A percentile compares a stretch with the other conserved stretches of the same genome.
Conservation (phyloP, 805 yeast genomes). For the Ogataea philodendri region DNA sequence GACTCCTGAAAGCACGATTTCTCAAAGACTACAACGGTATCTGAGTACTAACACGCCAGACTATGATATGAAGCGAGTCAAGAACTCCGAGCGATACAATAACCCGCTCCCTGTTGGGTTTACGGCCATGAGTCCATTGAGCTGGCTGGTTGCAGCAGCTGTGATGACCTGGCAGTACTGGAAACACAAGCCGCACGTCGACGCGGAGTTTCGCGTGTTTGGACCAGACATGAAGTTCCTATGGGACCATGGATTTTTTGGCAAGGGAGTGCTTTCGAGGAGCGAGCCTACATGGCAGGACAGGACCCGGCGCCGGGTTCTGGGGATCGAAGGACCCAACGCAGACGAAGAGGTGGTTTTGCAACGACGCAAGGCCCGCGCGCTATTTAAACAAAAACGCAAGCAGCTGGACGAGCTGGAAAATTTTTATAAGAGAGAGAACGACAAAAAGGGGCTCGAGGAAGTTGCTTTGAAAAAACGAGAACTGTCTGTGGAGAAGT, state of each 20-base stretch:
- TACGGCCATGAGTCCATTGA: conserved; percentile 42
- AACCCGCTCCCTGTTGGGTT: conserved; percentile 42
- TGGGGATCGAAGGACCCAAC: conserved; percentile 25
- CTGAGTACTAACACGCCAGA: conserved; percentile 25
- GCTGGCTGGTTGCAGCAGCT: conserved; percentile 39
- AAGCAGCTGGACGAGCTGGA: conserved; percentile 52
- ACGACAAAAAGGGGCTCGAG: conserved; percentile 24
- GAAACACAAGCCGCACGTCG: conserved; percentile 7
- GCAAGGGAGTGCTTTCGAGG: conserved; percentile 85
- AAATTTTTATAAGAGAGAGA: conserved; percentile 30
- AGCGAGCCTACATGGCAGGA: conserved; percentile 89
- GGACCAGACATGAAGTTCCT: conserved; percentile 49
- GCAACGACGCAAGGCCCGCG: conserved; percentile 66
- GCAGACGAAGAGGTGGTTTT: conserved; percentile 78
- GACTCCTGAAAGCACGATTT: conserved; percentile 27
- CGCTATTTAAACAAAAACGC: conserved; percentile 68
- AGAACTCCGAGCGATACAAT: conserved; percentile 9
- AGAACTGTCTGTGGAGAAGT: conserved; percentile 20
- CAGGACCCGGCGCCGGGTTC: conserved; percentile 58
- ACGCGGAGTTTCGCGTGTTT: conserved; percentile 40
- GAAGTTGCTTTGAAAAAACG: conserved; percentile 41
- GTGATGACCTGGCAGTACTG: conserved; percentile 24
- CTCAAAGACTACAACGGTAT: conserved; percentile 40
- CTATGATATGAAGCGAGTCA: conserved; percentile 7
- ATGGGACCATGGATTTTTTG: conserved; percentile 90